phyloP scores from a whole-genome alignment of 345 rosid species.

The Eucalyptus tenuipes region DNA sequence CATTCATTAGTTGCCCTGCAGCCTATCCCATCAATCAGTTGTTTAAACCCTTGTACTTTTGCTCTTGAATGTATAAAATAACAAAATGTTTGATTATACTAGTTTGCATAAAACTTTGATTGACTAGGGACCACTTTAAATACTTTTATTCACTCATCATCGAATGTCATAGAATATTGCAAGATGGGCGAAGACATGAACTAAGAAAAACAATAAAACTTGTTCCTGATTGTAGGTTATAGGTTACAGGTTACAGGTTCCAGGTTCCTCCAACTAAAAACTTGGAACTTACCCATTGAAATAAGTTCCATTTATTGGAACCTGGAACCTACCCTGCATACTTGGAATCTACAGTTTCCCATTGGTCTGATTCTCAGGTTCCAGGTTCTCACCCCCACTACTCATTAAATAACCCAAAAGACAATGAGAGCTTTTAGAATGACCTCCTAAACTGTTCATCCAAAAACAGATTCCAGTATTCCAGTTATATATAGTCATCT shows the following conservation, averaged over 20 bases:
- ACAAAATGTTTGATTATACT: background rate
- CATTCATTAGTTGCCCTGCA: background rate
- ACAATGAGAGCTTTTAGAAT: background rate
- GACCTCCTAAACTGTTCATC: background rate
- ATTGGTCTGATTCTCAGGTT: too few species aligned
- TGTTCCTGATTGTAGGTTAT: too few species aligned
- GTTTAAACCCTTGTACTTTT: background rate
- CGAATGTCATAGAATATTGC: too few species aligned
- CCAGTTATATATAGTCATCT: background rate
- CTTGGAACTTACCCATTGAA: too few species aligned
- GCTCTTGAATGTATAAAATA: background rate
- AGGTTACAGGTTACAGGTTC: too few species aligned
- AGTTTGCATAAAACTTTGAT: background rate
- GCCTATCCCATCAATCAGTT: background rate
- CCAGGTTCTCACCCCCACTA: background rate
- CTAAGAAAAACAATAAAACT: too few species aligned
- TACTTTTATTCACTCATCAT: background rate
- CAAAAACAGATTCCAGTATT: background rate
- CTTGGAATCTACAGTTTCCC: too few species aligned
- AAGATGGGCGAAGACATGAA: too few species aligned
- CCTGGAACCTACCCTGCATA: too few species aligned
- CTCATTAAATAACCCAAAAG: background rate
- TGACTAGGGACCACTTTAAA: background rate
- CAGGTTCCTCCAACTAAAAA: too few species aligned
- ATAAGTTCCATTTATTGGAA: too few species aligned